Base-by-base conservation (phyloP, 2,329 filamentous ascomycete genomes). In the Ophiostoma tasmaniense region DNA sequence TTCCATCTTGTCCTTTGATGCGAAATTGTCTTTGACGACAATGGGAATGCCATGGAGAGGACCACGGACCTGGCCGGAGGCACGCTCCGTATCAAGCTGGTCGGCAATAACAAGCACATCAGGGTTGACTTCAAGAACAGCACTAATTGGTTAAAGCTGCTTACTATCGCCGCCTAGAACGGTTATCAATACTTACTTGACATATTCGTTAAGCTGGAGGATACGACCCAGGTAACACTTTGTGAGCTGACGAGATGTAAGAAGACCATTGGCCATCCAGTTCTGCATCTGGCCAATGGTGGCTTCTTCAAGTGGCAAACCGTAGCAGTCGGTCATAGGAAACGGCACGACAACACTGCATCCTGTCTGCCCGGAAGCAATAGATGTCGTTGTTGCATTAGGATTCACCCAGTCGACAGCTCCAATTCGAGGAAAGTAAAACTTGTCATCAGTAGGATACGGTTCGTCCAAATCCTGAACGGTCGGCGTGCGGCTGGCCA, bases 1-100 rank as follows among this genome's bases (percentile, higher is more conserved):
- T 14, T 62, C 59, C 59, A 35, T 62, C 59, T 62, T 62, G 28
- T 62, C 59, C 59, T 62, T 62, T 14, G 59, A 20, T 11, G 59
- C 59, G n/a, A 62, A 62, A 14, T 62, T 62, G 28, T 62, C 59
- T 28, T 62, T 62, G 30, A 62, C 59, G 59, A 62, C 59, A n/a
- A 62, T 35, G 14, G 28, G 59, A 28, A 62, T 62, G 13, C 59
- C 59, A 30, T 62, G 59, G 25, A 62, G 28, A 3, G 59, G 59
- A 28, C 59, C 59, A n/a, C 59, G 59, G 28, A 64, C 30, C 11
- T 64, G 30, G 1, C 61, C 30, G 10, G 30, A 17, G 33, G 30
- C 30, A 33, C 61, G 30, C 20, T 64, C 61, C 61, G 30, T 35
- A 33, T 64, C 61, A 1, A 35, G 61, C 61, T 64, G 61, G 33